These are phyloP conservation scores for Saitozyma sp. DNA, from an alignment of 768 basidiomycete species.

Conservation along the genomic window DNA sequence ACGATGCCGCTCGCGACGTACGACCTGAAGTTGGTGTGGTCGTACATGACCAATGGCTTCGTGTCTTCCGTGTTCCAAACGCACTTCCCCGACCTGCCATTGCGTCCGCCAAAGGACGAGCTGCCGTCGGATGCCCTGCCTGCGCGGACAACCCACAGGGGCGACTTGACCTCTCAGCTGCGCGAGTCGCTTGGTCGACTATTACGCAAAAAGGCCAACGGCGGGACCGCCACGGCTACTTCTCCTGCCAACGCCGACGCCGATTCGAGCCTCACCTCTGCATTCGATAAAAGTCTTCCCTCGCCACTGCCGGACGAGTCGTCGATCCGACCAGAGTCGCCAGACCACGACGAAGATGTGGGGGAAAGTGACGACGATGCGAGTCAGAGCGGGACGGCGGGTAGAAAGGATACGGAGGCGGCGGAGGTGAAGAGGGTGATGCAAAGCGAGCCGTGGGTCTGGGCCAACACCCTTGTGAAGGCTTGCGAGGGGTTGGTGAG, in stretches of 20 bases:
- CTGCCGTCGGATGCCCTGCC: not conserved
- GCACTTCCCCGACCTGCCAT: constrained; percentile 25
- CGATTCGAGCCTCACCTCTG: too few relatives aligned
- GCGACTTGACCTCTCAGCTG: too few relatives aligned
- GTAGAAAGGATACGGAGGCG: constrained; percentile 4
- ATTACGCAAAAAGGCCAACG: too few relatives aligned
- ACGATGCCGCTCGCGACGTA: constrained; percentile 7
- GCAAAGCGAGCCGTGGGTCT: constrained; percentile 31
- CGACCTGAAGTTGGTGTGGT: constrained; percentile 43
- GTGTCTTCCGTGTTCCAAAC: constrained; percentile 23
- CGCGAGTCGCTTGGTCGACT: too few relatives aligned
- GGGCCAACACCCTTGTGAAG: constrained; percentile 26
- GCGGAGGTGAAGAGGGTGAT: constrained; percentile 11
- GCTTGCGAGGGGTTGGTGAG: constrained; percentile 9
- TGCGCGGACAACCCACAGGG: too few relatives aligned
- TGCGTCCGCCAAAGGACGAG: constrained; percentile 5
- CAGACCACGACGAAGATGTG: constrained; percentile 5
- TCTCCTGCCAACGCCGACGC: too few relatives aligned
- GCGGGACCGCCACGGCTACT: too few relatives aligned
- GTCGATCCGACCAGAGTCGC: too few relatives aligned
- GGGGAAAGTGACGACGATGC: constrained; percentile 14
- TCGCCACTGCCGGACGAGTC: too few relatives aligned
- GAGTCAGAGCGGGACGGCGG: constrained; percentile 14
- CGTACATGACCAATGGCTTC: constrained; percentile 37
- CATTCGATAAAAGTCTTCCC: too few relatives aligned